These are phyloP conservation scores for Paecilomyces sp. DNA, from an alignment of 2,329 filamentous ascomycete species.

Conservation along the genomic window DNA sequence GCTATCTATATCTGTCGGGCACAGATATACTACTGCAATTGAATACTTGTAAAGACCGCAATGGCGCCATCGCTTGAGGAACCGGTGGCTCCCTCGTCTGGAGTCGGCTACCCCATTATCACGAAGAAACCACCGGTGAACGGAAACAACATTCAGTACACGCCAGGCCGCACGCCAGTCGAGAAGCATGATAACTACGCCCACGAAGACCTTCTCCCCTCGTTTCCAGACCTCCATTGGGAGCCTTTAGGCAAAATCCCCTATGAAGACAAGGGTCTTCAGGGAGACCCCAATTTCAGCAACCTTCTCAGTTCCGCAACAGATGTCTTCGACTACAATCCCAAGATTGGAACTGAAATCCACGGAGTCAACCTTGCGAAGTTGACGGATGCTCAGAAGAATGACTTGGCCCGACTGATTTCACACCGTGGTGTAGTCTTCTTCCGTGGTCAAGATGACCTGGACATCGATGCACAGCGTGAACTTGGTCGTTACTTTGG, in stretches of 20 bases:
- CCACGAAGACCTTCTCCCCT: conserved; percentile 46
- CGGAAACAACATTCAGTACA: conserved; percentile 33
- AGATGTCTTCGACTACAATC: conserved; percentile 50
- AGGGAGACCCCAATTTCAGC: conserved; percentile 48
- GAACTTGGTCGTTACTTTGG: conserved; percentile 48
- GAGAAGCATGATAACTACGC: conserved; percentile 44
- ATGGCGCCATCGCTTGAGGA: conserved; percentile 29
- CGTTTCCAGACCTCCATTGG: conserved; percentile 49
- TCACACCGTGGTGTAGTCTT: conserved; percentile 52
- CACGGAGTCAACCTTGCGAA: conserved; percentile 45
- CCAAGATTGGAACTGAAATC: conserved; percentile 50
- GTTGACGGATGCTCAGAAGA: conserved; percentile 45
- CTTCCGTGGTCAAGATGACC: conserved; percentile 49
- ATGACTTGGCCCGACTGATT: conserved; percentile 48
- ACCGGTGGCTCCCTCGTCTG: conserved; percentile 11
- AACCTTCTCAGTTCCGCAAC: conserved; percentile 47
- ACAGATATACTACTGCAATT: neutral
- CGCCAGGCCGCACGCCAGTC: conserved; percentile 42
- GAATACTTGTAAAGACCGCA: neutral
- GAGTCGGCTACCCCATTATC: conserved; percentile 3
- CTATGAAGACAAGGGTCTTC: conserved; percentile 48
- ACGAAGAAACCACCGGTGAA: conserved; percentile 11
- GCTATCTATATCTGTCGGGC: neutral
- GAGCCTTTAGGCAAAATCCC: conserved; percentile 40
- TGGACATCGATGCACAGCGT: conserved; percentile 48